These are phyloP conservation scores for Limnanthes douglasii DNA, from an alignment of 345 rosid genomes.

Conservation along the genomic window DNA sequence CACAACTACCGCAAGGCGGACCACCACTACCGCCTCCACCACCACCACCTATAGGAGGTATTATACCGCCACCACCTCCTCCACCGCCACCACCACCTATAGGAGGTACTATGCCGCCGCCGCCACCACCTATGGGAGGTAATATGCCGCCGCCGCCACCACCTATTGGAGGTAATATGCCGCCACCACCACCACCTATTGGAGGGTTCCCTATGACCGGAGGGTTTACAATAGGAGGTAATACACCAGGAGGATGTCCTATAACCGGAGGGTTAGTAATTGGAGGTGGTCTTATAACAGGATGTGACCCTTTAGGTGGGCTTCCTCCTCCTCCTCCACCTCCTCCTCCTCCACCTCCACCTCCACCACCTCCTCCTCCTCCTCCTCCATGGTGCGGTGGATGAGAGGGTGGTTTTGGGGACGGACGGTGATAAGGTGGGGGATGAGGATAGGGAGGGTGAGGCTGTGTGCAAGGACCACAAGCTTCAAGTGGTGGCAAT, in stretches of 20 bases:
- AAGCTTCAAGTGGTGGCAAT: constrained; percentile 46
- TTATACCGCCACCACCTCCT: constrained; percentile 23
- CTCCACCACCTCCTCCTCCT: constrained; percentile 8
- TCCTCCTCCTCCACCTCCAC: no score
- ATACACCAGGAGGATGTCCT: constrained; percentile 16
- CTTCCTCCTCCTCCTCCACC: no score
- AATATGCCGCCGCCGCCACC: constrained; percentile 29
- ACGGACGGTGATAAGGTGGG: constrained; percentile 11
- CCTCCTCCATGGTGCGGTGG: constrained; percentile 49
- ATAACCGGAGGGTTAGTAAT: constrained; percentile 12
- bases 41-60: constrained; percentile 13
- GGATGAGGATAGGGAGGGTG: constrained; percentile 24
- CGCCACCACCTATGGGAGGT: no score
- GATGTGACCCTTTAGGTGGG: no score
- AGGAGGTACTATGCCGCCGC: no score
- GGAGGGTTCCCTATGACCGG: constrained; percentile 14
- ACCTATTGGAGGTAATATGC: no score
- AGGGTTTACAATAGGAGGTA: constrained; percentile 27
- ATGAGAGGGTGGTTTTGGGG: constrained; percentile 19
- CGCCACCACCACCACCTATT: constrained; percentile 20
- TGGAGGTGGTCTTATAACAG: constrained; percentile 9
- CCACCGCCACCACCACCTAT: constrained; percentile 28
- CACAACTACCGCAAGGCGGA: no score
- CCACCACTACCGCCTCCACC: constrained; percentile 26
- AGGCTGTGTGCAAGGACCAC: constrained; percentile 30